phyloP scores from a whole-genome alignment of 2,329 filamentous ascomycete species.

The Apiospora aurea region DNA sequence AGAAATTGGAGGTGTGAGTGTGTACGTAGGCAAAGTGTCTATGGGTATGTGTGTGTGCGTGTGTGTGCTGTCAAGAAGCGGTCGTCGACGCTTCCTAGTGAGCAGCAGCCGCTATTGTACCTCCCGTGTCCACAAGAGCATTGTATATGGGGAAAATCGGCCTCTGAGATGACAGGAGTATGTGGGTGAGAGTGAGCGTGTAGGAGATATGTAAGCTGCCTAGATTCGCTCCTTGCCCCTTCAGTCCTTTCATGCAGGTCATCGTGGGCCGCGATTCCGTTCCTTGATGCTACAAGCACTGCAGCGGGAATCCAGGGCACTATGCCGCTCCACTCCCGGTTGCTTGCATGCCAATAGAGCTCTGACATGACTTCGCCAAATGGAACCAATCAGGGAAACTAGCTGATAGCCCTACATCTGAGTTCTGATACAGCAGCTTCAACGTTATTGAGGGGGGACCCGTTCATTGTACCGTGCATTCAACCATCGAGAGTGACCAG shows the following conservation, averaged over 20 bases:
- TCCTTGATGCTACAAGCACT: constrained; percentile 35
- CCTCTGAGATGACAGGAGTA: constrained; percentile 16
- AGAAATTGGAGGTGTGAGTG: constrained; percentile 19
- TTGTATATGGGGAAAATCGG: constrained; percentile 9
- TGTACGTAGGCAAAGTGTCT: constrained; percentile 27
- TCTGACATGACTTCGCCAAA: constrained; percentile 41
- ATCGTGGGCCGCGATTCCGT: constrained; percentile 31
- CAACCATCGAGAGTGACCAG: not conserved
- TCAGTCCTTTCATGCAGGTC: constrained; percentile 29
- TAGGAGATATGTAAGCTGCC: constrained; percentile 18
- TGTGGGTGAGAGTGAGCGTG: constrained; percentile 9
- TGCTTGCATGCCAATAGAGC: constrained; percentile 40
- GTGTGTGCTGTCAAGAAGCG: constrained; percentile 8
- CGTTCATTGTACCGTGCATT: constrained; percentile 10
- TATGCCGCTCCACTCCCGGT: constrained; percentile 35
- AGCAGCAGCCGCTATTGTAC: not conserved
- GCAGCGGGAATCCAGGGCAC: constrained; percentile 36
- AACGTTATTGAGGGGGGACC: constrained; percentile 11
- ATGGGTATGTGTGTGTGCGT: constrained; percentile 26
- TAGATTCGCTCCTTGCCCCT: constrained; percentile 16
- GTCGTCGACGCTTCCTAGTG: constrained; percentile 5
- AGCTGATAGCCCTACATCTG: constrained; percentile 16
- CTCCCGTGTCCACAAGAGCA: constrained; percentile 5
- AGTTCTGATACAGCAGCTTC: constrained; percentile 21
- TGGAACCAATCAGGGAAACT: constrained; percentile 38